Evolutionary conservation across 257 asterid genomes (phyloP), one percentile per base, ranked within the genome.

Genomic region (Coffea eugenioides): DNA sequence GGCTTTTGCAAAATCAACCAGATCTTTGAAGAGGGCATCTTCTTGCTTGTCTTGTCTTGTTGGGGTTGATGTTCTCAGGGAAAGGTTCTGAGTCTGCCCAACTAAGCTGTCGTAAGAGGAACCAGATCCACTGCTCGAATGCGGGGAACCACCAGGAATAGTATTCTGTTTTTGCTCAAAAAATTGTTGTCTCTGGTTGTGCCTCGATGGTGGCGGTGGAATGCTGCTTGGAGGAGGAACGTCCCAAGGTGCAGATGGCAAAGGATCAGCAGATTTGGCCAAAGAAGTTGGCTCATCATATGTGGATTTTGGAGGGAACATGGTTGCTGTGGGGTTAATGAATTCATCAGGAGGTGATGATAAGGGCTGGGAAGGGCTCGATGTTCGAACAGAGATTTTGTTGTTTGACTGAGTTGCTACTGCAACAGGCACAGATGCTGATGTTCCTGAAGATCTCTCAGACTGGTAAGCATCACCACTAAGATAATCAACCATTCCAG

Each of bases 1-100:
- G 86, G 97, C 85, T 87, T 89, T 95, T 11, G 98, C 98, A 77
- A 93, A 95, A 86, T 95, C 98, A 9, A 93, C 91, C 87, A 95
- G 87, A 85, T 95, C 99, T 75, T 89, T 91, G 74, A 95, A 95
- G 46, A 95, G 97, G 5, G 92, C 96, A 16, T 95, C 99, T 56
- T 92, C 97, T 1, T 92, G 82, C 80, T 91, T 91, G 45, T 90
- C 97, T 71, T 90, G 88, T 89, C 88, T 88, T 59, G 92, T 77
- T 21, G 89, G 86, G 61, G 81, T 77, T 0, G 97, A 81, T 51
- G 97, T 54, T 69, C 91, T 91, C 79, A 93, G 76, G 0, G 98
- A 90, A 45, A 93, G 92, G 80, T 86, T 93, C 89, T 89, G 96
- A 2, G 97, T 83, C 80, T 90, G 93, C 67, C 92, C 96, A 27